Base-by-base conservation (phyloP, 805 yeast species). In the Metschnikowia arizonensis region DNA sequence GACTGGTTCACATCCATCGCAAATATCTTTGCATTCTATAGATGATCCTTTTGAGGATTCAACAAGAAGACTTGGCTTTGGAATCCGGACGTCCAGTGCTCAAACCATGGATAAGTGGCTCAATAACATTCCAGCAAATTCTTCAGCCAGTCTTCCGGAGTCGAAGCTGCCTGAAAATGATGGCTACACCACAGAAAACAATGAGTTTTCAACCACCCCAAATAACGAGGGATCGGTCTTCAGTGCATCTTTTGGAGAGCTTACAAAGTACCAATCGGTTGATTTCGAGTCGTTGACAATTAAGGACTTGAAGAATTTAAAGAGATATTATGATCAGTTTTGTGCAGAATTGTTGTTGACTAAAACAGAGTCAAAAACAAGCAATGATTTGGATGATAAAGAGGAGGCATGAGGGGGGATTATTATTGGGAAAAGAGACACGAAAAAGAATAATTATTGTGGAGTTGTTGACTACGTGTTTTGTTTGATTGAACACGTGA, bases 51-150 rank as follows among this genome's bases (percentile, higher is more conserved):
- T 44, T 24, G 58, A 55, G 23, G 54, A 49, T 14, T 14, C 39
- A 9, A 17, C 34, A 5, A 53, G 55, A 42, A 47, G 63, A 29
- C 63, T 66, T 4, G 68, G 63, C n/a, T 56, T 52, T 45, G 54
- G 72, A 26, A 53, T 58, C 23, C 58, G 74, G 50, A 63, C 72
- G 9, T 55, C 72, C 24, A 69, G 74, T 50, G 46, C 67, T 18
- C 75, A 69, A 46, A 59, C 70, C 14, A 68, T 70, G 70, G 76
- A 70, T 48, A 66, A 62, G 48, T 70, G 74, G 74, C 67, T 70
- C 47, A 66, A 61, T 50, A 69, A 67, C 50, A 50, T 70, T 8
- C 46, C 55, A 3, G 52, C 46, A n/a, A 40, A 48, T 30, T 21
- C 47, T 1, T n/a, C 46, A n/a, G 33, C 17, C 3, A 30, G 40